Base-by-base conservation (phyloP, 148 eudicot genomes). In the Silene uniflora region DNA sequence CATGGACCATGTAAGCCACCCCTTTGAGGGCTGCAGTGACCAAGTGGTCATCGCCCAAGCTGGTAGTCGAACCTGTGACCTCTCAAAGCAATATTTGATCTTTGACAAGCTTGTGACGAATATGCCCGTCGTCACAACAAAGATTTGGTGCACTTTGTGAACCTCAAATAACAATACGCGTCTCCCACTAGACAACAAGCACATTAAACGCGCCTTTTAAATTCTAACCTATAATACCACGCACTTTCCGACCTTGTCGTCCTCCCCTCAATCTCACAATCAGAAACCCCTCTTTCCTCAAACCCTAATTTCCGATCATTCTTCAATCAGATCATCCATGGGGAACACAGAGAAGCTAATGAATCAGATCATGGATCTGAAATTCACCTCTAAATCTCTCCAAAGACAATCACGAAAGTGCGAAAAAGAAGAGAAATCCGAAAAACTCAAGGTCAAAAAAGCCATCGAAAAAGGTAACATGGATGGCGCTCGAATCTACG, bases 281-380 rank as follows among this genome's bases (percentile, higher is more conserved):
- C 11, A 55, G 32, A 73, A 21, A 9, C n/a, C 73, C 75, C 27
- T 54, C 59, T 67, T 44, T 12, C 35, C 32, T 69, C 5, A 71
- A 79, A 81, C 81, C 78, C 72, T 73, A 73, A 62, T 0, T 18
- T 52, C 27, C 42, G 46, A 25, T 71, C 29, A 62, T 22, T 56
- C 66, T 65, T 73, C 44, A 22, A 24, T 39, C 59, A 27, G 32
- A 19, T 25, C 60, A 62, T 6, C 72, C 13, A 77, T 81, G 80
- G 84, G 80, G 9, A 81, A 81, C 81, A 77, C 80, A 14, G 84
- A 81, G 75, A 81, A 81, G 78, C 72, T 81, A 6, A 81, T 81
- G 84, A 81, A 81, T 69, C 84, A 81, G 22, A 81, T 81, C 59
- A 81, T 81, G 77, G 80, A 81, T 58, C 84, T 81, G 1, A 81